Conservation (phyloP, 1,139 yeast species). For the Eremothecium sinecaudum region DNA sequence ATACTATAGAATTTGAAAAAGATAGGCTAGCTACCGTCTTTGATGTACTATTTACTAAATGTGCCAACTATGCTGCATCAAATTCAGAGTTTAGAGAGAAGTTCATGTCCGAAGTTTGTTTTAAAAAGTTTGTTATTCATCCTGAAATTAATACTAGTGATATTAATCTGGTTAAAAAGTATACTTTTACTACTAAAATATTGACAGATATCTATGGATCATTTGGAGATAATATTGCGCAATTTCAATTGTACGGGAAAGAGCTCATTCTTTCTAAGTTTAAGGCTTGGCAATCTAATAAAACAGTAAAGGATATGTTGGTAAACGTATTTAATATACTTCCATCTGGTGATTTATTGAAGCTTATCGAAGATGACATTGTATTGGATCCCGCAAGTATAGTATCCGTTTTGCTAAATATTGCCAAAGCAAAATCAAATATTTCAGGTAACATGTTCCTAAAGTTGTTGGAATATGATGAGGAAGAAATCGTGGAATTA, state of each 20-base stretch:
- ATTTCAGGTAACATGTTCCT: conserved; percentile 1
- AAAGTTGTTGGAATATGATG: conserved; percentile 2
- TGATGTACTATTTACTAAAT: conserved; percentile 29
- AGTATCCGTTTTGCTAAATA: conserved; percentile 1
- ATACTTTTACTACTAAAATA: conserved; percentile 9
- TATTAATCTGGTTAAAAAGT: conserved; percentile 3
- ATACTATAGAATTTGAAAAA: conserved; percentile 11
- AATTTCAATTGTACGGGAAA: conserved; percentile 10
- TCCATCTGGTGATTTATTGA: conserved; percentile 4
- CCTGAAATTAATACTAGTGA: not conserved
- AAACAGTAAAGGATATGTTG: conserved; percentile 1
- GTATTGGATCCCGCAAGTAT: not conserved
- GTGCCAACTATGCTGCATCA: conserved; percentile 38
- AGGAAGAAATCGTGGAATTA: not conserved
- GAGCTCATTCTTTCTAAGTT: conserved; percentile 8
- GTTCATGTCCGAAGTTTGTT: conserved; percentile 1
- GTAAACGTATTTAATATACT: conserved; percentile 4
- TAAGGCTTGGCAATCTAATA: not conserved
- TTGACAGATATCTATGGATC: conserved; percentile 10
- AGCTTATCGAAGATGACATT: conserved; percentile 1
- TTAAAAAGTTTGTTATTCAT: not conserved
- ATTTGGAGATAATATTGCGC: conserved; percentile 5
- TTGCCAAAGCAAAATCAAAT: not conserved
- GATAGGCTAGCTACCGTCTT: conserved; percentile 18
- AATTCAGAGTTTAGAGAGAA: conserved; percentile 10